Evolutionary conservation across 1,284 basidiomycete species (phyloP).

Genomic region (Psilocybe mexicana): DNA sequence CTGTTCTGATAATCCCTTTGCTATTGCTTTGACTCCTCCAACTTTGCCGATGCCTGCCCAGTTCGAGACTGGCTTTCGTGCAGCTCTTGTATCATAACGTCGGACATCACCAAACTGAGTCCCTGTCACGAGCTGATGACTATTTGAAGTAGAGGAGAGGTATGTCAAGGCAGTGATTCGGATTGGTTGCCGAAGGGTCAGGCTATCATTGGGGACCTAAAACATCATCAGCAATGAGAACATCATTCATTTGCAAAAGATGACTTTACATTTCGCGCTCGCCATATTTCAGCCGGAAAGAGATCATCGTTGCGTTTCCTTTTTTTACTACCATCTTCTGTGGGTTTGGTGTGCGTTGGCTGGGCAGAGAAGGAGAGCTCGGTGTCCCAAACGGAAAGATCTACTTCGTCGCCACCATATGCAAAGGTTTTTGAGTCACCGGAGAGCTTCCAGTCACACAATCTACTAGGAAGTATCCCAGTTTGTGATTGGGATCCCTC

Average conservation of each 20-base stretch:
- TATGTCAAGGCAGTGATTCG: conserved; percentile 72
- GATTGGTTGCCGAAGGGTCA: conserved; percentile 81
- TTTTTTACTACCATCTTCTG: conserved; percentile 47
- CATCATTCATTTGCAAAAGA: not conserved
- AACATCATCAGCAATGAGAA: not conserved
- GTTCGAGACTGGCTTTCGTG: conserved; percentile 68
- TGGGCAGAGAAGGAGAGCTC: conserved; percentile 60
- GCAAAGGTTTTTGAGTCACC: conserved; percentile 59
- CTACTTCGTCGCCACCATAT: conserved; percentile 88
- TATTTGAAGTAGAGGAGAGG: conserved; percentile 42
- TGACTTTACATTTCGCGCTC: conserved; percentile 68
- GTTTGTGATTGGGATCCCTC: conserved; percentile 27
- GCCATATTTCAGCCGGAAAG: conserved; percentile 75
- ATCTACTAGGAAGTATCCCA: conserved; percentile 58
- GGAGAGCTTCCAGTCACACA: conserved; percentile 67
- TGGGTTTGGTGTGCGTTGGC: conserved; percentile 14
- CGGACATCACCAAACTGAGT: conserved; percentile 78
- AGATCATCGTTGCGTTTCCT: conserved; percentile 67
- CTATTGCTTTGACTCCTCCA: conserved; percentile 68
- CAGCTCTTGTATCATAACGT: conserved; percentile 78
- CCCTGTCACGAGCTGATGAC: conserved; percentile 68
- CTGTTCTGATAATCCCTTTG: conserved; percentile 68
- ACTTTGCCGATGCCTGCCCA: conserved; percentile 63
- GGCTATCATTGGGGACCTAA: conserved; percentile 75
- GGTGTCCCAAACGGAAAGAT: conserved; percentile 81